These are phyloP conservation scores for Xylaria longipes DNA, from an alignment of 495 filamentous ascomycete genomes.

Conservation along the genomic window DNA sequence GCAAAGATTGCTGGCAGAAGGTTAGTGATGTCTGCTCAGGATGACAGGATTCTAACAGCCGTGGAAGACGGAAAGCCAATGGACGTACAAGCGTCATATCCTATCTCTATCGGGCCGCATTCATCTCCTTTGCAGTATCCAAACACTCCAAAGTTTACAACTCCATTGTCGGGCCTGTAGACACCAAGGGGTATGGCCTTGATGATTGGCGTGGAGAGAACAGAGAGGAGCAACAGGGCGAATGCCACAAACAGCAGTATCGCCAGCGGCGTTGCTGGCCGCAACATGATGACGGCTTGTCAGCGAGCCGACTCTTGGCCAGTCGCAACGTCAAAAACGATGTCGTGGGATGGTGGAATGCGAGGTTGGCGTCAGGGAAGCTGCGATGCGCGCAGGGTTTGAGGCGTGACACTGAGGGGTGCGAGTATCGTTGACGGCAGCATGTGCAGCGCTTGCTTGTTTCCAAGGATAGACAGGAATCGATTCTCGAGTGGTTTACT, in stretches of 20 bases:
- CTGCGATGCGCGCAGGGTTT: background rate
- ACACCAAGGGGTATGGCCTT: slow-evolving; percentile 81
- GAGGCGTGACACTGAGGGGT: background rate
- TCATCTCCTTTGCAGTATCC: slow-evolving; percentile 72
- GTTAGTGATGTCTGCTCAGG: slow-evolving; percentile 16
- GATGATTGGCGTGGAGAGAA: slow-evolving; percentile 91
- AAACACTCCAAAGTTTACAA: slow-evolving; percentile 87
- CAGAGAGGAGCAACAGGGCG: slow-evolving; percentile 81
- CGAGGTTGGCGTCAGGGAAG: slow-evolving; percentile 11
- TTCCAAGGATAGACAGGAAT: background rate
- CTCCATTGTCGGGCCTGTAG: slow-evolving; percentile 57
- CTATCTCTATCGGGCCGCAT: slow-evolving; percentile 79
- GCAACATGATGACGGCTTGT: slow-evolving; percentile 62
- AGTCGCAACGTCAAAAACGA: slow-evolving; percentile 35
- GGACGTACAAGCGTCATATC: slow-evolving; percentile 78
- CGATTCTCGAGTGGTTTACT: background rate
- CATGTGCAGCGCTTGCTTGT: slow-evolving; percentile 13
- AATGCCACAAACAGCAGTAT: slow-evolving; percentile 87
- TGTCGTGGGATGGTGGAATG: background rate
- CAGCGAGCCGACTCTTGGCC: slow-evolving; percentile 36
- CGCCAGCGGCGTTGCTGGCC: slow-evolving; percentile 91
- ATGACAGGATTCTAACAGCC: background rate
- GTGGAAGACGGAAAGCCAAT: slow-evolving; percentile 32
- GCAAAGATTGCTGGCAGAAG: slow-evolving; percentile 44
- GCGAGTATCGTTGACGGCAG: slow-evolving; percentile 11